These are phyloP conservation scores for Mycena alexandri DNA, from an alignment of 768 basidiomycete genomes.

Conservation along the genomic window DNA sequence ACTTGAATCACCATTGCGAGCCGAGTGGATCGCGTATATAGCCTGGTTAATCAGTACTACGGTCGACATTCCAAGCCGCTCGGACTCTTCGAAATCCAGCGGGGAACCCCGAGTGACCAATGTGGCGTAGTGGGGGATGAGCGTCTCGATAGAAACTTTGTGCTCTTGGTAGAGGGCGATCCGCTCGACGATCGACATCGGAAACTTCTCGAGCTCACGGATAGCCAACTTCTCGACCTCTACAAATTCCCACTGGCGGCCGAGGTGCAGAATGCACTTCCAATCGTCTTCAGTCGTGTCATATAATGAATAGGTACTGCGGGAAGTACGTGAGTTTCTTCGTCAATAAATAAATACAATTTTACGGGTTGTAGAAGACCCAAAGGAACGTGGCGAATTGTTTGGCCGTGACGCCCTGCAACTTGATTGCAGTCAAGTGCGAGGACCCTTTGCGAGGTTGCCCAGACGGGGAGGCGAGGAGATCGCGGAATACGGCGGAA, in stretches of 20 bases:
- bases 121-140: slow-evolving; percentile 57
- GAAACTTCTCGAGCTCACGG: slow-evolving; percentile 62
- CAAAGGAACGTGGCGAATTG: slow-evolving; percentile 70
- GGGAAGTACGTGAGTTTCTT: not conserved
- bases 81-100: slow-evolving; percentile 59
- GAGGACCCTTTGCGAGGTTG: slow-evolving; percentile 47
- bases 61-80: slow-evolving; percentile 56
- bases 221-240: slow-evolving; percentile 65
- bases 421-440: slow-evolving; percentile 51
- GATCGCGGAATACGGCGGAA: slow-evolving; percentile 57
- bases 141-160: slow-evolving; percentile 50
- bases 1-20: not conserved
- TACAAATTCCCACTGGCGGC: slow-evolving; percentile 66
- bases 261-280: slow-evolving; percentile 65
- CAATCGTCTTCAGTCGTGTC: slow-evolving; percentile 64
- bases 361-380: slow-evolving; percentile 77
- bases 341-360: slow-evolving; percentile 16
- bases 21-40: slow-evolving; percentile 16
- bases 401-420: slow-evolving; percentile 57
- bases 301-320: slow-evolving; percentile 69
- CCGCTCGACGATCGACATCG: slow-evolving; percentile 63
- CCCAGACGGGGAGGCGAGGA: slow-evolving; percentile 44
- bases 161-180: slow-evolving; percentile 62
- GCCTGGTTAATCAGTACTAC: slow-evolving; percentile 43
- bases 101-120: slow-evolving; percentile 56